A percentile compares a stretch with the other conserved stretches of the same genome.
Conservation (phyloP, 2,329 filamentous ascomycete species). For the Stemphylium vesicarium region DNA sequence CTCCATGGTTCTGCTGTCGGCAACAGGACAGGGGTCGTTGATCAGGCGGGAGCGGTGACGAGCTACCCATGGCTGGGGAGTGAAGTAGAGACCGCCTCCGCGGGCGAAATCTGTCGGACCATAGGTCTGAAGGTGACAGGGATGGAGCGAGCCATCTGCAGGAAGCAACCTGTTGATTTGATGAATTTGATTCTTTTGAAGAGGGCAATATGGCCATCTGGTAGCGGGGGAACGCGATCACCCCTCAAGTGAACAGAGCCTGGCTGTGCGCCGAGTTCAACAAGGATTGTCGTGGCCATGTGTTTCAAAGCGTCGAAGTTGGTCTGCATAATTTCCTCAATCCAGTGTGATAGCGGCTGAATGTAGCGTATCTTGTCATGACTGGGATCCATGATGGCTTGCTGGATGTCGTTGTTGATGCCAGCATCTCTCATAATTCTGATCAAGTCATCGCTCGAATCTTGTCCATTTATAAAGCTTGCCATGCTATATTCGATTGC, state of each 20-base stretch:
- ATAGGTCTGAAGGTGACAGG: not conserved
- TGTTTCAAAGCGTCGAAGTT: not conserved
- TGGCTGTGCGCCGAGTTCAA: not conserved
- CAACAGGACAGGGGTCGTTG: not conserved
- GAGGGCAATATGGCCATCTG: not conserved
- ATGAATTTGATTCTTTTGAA: not conserved
- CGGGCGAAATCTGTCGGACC: not conserved
- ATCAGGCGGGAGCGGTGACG: not conserved
- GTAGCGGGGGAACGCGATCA: not conserved
- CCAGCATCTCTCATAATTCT: not conserved
- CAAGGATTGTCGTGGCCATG: not conserved
- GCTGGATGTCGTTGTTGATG: not conserved
- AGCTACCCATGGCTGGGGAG: constrained; percentile 1
- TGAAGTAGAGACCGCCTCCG: constrained; percentile 2
- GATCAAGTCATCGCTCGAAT: not conserved
- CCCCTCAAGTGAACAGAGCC: too few relatives aligned
- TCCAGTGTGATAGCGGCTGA: not conserved
- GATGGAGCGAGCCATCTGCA: not conserved
- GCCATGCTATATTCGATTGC: too few relatives aligned
- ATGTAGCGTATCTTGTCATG: not conserved
- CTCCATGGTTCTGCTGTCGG: not conserved
- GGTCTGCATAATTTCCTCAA: not conserved
- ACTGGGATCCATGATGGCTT: not conserved
- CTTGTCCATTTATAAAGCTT: too few relatives aligned
- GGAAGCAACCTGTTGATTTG: not conserved